A percentile compares a stretch with the other conserved stretches of the same genome.
Conservation (phyloP, 2,329 filamentous ascomycete species). For the Monosporascus ibericus region DNA sequence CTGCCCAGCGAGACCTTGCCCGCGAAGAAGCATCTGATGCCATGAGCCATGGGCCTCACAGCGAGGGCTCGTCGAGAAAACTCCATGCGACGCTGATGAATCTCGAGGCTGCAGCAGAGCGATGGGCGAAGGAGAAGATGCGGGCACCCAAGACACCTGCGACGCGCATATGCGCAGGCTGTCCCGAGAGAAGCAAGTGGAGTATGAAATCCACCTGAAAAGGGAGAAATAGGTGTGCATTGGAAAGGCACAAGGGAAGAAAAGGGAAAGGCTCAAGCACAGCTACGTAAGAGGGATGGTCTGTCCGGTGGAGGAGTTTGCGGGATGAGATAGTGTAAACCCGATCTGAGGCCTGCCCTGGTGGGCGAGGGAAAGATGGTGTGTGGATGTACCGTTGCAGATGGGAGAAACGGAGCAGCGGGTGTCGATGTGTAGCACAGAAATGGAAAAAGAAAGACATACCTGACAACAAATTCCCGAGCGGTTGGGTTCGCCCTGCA, state of each 20-base stretch:
- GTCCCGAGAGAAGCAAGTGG: slow-evolving; percentile 21
- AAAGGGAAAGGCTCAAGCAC: slow-evolving; percentile 27
- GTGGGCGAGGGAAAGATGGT: slow-evolving; percentile 21
- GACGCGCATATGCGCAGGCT: slow-evolving; percentile 20
- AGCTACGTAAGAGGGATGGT: slow-evolving; percentile 25
- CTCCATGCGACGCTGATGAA: slow-evolving; percentile 12
- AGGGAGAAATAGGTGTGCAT: slow-evolving; percentile 20
- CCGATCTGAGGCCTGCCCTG: slow-evolving; percentile 23
- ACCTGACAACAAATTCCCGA: slow-evolving; percentile 25
- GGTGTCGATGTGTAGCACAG: slow-evolving; percentile 12
- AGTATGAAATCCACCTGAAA: slow-evolving; percentile 19
- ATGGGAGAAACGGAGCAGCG: slow-evolving; percentile 19
- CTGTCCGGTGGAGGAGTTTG: slow-evolving; percentile 25
- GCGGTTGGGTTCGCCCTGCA: slow-evolving; percentile 24
- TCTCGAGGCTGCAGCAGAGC: slow-evolving; percentile 20
- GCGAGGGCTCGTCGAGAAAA: slow-evolving; percentile 15
- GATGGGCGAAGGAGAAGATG: slow-evolving; percentile 21
- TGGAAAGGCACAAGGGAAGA: slow-evolving; percentile 24
- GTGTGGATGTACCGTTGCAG: slow-evolving; percentile 30
- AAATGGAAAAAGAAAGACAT: slow-evolving; percentile 17
- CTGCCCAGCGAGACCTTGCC: slow-evolving; percentile 18
- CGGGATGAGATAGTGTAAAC: slow-evolving; percentile 23
- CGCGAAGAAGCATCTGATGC: slow-evolving; percentile 14
- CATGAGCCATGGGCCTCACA: slow-evolving; percentile 10
- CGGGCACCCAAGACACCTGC: slow-evolving; percentile 21